Conservation (phyloP, 2,329 filamentous ascomycete species). For the Alternaria hordeiaustralica region DNA sequence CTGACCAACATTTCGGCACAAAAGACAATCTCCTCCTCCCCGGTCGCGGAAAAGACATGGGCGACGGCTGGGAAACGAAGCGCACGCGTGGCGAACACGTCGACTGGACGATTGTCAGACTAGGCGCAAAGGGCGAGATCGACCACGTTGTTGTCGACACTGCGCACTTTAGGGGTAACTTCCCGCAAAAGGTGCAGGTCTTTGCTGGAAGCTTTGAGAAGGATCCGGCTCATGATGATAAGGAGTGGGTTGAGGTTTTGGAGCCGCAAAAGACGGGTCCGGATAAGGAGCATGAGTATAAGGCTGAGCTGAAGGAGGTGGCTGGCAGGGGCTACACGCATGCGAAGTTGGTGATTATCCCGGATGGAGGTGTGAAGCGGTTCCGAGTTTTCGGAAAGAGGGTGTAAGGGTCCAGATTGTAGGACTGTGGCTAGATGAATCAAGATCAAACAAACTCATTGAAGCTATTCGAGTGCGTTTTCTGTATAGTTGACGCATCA, state of each 20-base stretch:
- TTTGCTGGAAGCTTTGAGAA: slow-evolving; percentile 64
- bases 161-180: slow-evolving; percentile 84
- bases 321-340: slow-evolving; percentile 73
- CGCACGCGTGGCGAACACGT: slow-evolving; percentile 75
- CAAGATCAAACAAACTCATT: background rate
- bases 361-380: slow-evolving; percentile 90
- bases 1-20: slow-evolving; percentile 83
- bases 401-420: slow-evolving; percentile 7
- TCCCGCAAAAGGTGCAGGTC: slow-evolving; percentile 76
- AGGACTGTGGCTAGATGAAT: background rate
- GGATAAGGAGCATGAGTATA: slow-evolving; percentile 74
- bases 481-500: too few species aligned
- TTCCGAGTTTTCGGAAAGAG: slow-evolving; percentile 75
- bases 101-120: slow-evolving; percentile 80
- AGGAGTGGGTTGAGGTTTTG: slow-evolving; percentile 71
- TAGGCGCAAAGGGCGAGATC: slow-evolving; percentile 70
- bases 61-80: slow-evolving; percentile 86
- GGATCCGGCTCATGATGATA: slow-evolving; percentile 63
- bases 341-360: slow-evolving; percentile 90
- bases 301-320: slow-evolving; percentile 52
- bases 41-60: slow-evolving; percentile 82
- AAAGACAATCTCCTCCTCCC: slow-evolving; percentile 82
- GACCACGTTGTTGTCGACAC: slow-evolving; percentile 78
- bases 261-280: slow-evolving; percentile 72
- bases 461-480: background rate